These are phyloP conservation scores for Fusarium acutatum DNA, from an alignment of 2,329 filamentous ascomycete species.

Conservation along the genomic window DNA sequence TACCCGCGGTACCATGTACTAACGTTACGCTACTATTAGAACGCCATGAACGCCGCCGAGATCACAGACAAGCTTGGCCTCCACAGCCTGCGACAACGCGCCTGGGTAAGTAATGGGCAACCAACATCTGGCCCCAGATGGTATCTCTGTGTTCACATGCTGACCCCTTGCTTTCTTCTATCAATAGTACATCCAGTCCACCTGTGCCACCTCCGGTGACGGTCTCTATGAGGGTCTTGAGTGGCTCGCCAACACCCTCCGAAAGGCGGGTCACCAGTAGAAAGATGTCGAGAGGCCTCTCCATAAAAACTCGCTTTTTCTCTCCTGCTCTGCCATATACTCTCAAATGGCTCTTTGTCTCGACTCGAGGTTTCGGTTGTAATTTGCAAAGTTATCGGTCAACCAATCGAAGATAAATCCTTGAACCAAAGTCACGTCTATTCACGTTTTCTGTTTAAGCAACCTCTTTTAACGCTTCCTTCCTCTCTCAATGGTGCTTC, in stretches of 20 bases:
- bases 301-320: slow-evolving; percentile 46
- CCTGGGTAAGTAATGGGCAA: slow-evolving; percentile 81
- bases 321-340: slow-evolving; percentile 53
- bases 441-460: slow-evolving; percentile 41
- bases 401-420: slow-evolving; percentile 64
- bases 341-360: slow-evolving; percentile 51
- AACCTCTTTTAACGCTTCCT: slow-evolving; percentile 37
- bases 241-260: slow-evolving; percentile 85
- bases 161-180: slow-evolving; percentile 33
- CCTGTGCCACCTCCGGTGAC: slow-evolving; percentile 97
- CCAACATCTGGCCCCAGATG: background rate
- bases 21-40: slow-evolving; percentile 61
- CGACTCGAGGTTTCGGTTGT: slow-evolving; percentile 64
- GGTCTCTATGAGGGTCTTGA: slow-evolving; percentile 99
- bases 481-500: slow-evolving; percentile 41
- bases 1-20: slow-evolving; percentile 18
- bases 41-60: slow-evolving; percentile 99
- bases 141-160: slow-evolving; percentile 15
- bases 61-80: slow-evolving; percentile 99
- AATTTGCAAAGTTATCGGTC: slow-evolving; percentile 64
- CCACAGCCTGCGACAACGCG: slow-evolving; percentile 97
- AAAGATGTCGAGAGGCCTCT: slow-evolving; percentile 48
- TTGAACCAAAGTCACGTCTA: slow-evolving; percentile 47
- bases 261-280: slow-evolving; percentile 76
- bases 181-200: slow-evolving; percentile 95